Conservation (phyloP, 176 grass and related monocot species). For the Aegilops longissima region DNA sequence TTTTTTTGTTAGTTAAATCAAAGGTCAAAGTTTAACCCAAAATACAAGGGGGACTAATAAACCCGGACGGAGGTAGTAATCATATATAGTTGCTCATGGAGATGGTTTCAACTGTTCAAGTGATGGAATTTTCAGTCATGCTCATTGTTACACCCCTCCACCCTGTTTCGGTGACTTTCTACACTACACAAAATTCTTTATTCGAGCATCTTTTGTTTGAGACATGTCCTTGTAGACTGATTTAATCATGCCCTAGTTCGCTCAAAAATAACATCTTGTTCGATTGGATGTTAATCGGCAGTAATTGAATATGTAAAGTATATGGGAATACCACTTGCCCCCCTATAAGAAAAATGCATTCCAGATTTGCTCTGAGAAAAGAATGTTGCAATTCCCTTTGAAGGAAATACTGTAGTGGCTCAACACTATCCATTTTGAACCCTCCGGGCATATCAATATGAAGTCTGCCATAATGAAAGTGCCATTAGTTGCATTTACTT, state of each 20-base stretch:
- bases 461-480: not conserved
- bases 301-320: not conserved
- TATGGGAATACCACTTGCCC: not conserved
- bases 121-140: not conserved
- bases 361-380: conserved; percentile 15
- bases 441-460: not conserved
- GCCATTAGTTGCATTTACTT: conserved; percentile 3
- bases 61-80: not conserved
- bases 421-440: not conserved
- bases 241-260: not conserved
- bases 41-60: too few relatives aligned
- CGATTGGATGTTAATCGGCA: not conserved
- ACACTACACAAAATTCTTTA: not conserved
- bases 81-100: not conserved
- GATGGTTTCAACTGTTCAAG: not conserved
- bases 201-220: not conserved
- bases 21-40: too few relatives aligned
- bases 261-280: not conserved
- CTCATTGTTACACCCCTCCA: not conserved
- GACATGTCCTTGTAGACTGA: not conserved
- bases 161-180: not conserved
- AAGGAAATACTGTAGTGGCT: not conserved
- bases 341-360: not conserved
- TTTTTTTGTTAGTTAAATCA: too few relatives aligned
- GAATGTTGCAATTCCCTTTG: not conserved